These are phyloP conservation scores for Phytophthora ohioensis DNA, from an alignment of 352 stramenopile genomes.

Conservation along the genomic window DNA sequence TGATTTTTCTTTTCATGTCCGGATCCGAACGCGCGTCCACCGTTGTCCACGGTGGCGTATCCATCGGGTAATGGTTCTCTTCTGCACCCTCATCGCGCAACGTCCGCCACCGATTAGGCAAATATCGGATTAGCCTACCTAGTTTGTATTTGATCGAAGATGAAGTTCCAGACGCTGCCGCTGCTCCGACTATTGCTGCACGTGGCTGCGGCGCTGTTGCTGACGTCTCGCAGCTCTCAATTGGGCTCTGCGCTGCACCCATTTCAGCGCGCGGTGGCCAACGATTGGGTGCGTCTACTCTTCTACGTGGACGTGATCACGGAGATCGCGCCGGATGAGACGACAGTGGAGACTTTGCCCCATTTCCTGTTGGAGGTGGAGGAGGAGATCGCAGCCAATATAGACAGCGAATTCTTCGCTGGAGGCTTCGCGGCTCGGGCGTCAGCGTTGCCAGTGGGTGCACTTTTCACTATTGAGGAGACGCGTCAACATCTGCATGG, in stretches of 20 bases:
- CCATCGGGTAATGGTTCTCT: no score
- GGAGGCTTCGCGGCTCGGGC: conserved; percentile 57
- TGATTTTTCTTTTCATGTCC: no score
- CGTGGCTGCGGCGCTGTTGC: conserved; percentile 44
- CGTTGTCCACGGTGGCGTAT: no score
- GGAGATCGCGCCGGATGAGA: conserved; percentile 17
- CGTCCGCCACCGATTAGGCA: no score
- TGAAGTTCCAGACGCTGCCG: conserved; percentile 11
- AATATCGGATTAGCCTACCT: no score
- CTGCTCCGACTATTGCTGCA: conserved; percentile 55
- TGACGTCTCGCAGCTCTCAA: conserved; percentile 59
- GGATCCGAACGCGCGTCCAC: no score
- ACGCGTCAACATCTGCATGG: conserved; percentile 75
- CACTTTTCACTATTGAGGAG: conserved; percentile 80
- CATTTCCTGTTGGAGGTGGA: conserved; percentile 74
- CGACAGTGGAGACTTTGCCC: conserved; percentile 54
- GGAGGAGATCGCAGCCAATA: conserved; percentile 71
- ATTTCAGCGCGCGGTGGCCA: conserved; percentile 67
- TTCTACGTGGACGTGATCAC: conserved; percentile 70
- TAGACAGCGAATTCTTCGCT: conserved; percentile 71
- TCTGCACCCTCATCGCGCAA: no score
- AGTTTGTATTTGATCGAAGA: neutral
- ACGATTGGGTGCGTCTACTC: conserved; percentile 75
- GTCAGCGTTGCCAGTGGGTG: conserved; percentile 66
- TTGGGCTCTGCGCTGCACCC: conserved; percentile 61